Evolutionary conservation across 257 asterid genomes (phyloP).

Genomic region (Leonotis leonurus): DNA sequence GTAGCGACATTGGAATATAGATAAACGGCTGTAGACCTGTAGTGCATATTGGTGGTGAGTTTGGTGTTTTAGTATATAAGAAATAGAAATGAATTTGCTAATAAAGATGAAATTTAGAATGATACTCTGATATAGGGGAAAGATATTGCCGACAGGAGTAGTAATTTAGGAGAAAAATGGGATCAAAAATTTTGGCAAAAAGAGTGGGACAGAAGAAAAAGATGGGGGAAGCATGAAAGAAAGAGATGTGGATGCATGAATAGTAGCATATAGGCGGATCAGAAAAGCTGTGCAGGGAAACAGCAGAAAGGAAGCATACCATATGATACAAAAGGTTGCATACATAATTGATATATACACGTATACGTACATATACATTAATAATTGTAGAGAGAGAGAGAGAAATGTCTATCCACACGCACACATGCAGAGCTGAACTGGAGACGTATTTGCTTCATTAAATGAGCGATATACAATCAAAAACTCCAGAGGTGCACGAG

Average conservation of each 20-base stretch:
- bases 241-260: slow-evolving; percentile 31
- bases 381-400: slow-evolving; percentile 24
- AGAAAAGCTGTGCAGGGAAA: slow-evolving; percentile 28
- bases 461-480: slow-evolving; percentile 53
- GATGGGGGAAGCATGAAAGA: slow-evolving; percentile 26
- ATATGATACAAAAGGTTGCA: slow-evolving; percentile 35
- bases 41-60: no score
- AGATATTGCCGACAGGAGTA: slow-evolving; percentile 33
- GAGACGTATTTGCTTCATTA: slow-evolving; percentile 44
- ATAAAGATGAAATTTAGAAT: no score
- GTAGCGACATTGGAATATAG: no score
- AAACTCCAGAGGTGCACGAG: slow-evolving; percentile 73
- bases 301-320: slow-evolving; percentile 32
- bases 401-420: slow-evolving; percentile 65
- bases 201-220: slow-evolving; percentile 27
- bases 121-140: neutral
- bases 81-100: no score
- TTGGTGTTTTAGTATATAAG: no score
- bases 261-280: slow-evolving; percentile 20
- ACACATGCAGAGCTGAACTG: slow-evolving; percentile 46
- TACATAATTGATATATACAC: neutral
- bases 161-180: slow-evolving; percentile 7
- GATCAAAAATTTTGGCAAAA: neutral
- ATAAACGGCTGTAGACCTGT: no score
- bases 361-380: neutral